Evolutionary conservation across 139 green algal genomes (phyloP).

Genomic region (Volvox africanus): DNA sequence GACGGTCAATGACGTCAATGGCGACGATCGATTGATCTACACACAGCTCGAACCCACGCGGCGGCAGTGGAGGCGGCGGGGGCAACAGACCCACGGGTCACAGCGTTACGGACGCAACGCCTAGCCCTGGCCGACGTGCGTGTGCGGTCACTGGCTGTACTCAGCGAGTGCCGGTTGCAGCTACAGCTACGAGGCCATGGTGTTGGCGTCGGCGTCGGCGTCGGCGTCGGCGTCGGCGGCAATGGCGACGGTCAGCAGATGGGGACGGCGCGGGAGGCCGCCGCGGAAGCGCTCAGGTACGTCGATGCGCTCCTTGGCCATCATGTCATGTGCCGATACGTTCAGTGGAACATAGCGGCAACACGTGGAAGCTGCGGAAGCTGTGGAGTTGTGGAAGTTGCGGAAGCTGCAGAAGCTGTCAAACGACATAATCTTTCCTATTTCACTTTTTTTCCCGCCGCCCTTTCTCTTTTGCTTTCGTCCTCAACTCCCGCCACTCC

Average conservation of each 20-base stretch:
- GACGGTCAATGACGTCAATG: too few species aligned
- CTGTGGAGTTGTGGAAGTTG: too few species aligned
- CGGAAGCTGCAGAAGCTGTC: too few species aligned
- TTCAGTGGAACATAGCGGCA: too few species aligned
- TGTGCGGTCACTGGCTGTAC: slow-evolving; percentile 52
- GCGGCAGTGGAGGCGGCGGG: neutral
- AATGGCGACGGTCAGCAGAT: slow-evolving; percentile 3
- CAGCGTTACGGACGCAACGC: neutral
- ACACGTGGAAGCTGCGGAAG: too few species aligned
- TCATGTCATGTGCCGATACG: too few species aligned
- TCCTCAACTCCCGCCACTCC: too few species aligned
- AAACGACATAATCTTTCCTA: too few species aligned
- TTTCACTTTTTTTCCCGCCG: too few species aligned
- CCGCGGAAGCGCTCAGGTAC: slow-evolving; percentile 12
- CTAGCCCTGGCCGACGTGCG: slow-evolving; percentile 14
- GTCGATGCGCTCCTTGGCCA: neutral
- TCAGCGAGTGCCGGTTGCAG: slow-evolving; percentile 58
- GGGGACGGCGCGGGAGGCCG: slow-evolving; percentile 29
- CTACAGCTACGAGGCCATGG: slow-evolving; percentile 32
- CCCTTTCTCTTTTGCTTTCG: too few species aligned
- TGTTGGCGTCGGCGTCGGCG: neutral
- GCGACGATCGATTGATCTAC: too few species aligned
- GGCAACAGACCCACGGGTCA: neutral
- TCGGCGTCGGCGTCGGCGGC: neutral
- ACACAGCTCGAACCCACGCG: slow-evolving; percentile 13